phyloP scores from a whole-genome alignment of 345 rosid genomes.

The Orychophragmus violaceus region DNA sequence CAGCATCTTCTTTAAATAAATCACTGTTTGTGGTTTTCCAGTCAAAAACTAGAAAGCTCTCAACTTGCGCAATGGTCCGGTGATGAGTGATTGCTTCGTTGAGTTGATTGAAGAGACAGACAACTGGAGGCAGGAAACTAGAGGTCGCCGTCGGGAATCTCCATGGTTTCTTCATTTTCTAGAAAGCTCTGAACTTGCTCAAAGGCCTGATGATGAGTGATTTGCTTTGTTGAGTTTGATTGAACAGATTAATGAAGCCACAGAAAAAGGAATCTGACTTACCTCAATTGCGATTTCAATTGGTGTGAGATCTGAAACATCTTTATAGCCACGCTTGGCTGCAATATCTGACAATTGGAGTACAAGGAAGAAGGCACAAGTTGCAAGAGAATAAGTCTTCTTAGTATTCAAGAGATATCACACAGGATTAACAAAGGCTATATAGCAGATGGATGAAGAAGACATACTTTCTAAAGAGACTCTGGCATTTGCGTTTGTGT shows the following conservation, averaged over 20 bases:
- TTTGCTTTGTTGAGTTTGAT: slow-evolving; percentile 5
- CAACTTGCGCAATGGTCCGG: slow-evolving; percentile 57
- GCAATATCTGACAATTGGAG: slow-evolving; percentile 56
- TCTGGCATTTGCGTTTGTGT: slow-evolving; percentile 69
- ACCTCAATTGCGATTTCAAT: slow-evolving; percentile 80
- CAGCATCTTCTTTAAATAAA: neutral
- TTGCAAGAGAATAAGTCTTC: neutral
- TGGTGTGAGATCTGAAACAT: slow-evolving; percentile 64
- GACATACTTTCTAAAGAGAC: slow-evolving; percentile 80
- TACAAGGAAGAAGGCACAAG: neutral
- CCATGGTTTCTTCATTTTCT: slow-evolving; percentile 32
- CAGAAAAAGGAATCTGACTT: neutral
- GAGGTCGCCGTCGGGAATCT: slow-evolving; percentile 18
- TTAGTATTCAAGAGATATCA: neutral
- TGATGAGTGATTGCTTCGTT: neutral
- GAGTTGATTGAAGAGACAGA: neutral
- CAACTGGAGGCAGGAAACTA: neutral
- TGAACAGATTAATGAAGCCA: neutral
- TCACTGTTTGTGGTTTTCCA: neutral
- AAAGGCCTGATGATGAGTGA: slow-evolving; percentile 10
- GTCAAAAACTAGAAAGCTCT: slow-evolving; percentile 31
- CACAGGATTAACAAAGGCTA: neutral
- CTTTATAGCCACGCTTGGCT: slow-evolving; percentile 54
- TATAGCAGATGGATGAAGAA: neutral
- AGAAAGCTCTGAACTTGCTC: slow-evolving; percentile 35